Evolutionary conservation across 2,329 filamentous ascomycete species (phyloP).

Genomic region (Ophiostoma sp.): DNA sequence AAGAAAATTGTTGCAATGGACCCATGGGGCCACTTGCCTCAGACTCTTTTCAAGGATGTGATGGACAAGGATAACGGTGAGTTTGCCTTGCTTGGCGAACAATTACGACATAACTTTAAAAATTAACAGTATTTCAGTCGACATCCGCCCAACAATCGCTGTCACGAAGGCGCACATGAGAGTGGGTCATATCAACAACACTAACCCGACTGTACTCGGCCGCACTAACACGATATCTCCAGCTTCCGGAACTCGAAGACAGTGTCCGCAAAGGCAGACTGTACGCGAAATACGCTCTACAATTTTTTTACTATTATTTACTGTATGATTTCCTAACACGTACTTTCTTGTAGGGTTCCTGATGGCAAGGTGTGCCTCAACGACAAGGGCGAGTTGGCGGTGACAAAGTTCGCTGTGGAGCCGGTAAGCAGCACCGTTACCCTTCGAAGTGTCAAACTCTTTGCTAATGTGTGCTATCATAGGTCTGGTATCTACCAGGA

Average conservation of each 20-base stretch:
- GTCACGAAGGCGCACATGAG: constrained; percentile 94
- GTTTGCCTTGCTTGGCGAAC: constrained; percentile 25
- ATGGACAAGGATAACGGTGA: constrained; percentile 72
- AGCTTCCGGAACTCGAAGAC: constrained; percentile 87
- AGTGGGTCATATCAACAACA: constrained; percentile 35
- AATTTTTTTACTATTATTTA: too few relatives aligned
- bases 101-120: too few relatives aligned
- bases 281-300: constrained; percentile 36
- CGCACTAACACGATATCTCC: constrained; percentile 3
- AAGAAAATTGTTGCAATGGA: constrained; percentile 99
- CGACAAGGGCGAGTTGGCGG: constrained; percentile 78
- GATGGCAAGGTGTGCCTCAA: constrained; percentile 94
- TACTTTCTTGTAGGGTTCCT: constrained; percentile 47
- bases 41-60: constrained; percentile 77
- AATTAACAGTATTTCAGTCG: constrained; percentile 49
- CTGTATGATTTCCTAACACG: not conserved
- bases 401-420: constrained; percentile 96
- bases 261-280: constrained; percentile 79
- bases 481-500: constrained; percentile 79
- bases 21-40: constrained; percentile 82
- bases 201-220: not conserved
- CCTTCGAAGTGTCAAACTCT: not conserved
- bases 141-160: constrained; percentile 87
- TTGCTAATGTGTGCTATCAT: not conserved
- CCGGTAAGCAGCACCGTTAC: constrained; percentile 58